Evolutionary conservation across 1,284 basidiomycete genomes (phyloP).

Genomic region (Leccinum pallidistipes): DNA sequence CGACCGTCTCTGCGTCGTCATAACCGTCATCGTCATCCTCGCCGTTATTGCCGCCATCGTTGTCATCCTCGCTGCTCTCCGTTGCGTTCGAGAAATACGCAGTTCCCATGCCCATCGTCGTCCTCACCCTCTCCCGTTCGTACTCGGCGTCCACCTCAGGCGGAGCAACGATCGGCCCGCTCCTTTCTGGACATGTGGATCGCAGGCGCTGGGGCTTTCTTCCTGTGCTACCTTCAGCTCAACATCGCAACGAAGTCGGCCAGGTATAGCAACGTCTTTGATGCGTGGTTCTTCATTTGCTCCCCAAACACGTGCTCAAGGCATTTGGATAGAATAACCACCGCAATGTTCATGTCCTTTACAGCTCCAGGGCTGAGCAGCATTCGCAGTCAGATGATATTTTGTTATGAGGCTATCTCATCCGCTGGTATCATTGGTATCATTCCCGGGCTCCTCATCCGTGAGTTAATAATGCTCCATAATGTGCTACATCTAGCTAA

Average conservation of each 20-base stretch:
- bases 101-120: constrained; percentile 33
- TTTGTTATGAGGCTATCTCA: constrained; percentile 87
- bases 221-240: constrained; percentile 70
- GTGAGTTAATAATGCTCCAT: constrained; percentile 44
- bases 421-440: constrained; percentile 82
- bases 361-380: constrained; percentile 76
- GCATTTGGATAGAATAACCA: constrained; percentile 60
- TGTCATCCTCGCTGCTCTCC: constrained; percentile 33
- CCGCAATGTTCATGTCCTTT: constrained; percentile 81
- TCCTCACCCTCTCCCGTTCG: constrained; percentile 27
- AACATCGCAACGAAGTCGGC: constrained; percentile 70
- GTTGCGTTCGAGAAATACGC: constrained; percentile 46
- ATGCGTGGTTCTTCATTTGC: constrained; percentile 46
- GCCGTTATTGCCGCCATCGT: background rate
- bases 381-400: constrained; percentile 68
- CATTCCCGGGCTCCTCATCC: constrained; percentile 79
- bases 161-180: constrained; percentile 55
- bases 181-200: constrained; percentile 84
- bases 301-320: constrained; percentile 16
- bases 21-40: constrained; percentile 7
- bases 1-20: constrained; percentile 62
- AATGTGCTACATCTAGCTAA: constrained; percentile 12
- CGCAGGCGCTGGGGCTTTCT: constrained; percentile 63
- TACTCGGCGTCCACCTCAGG: constrained; percentile 39
- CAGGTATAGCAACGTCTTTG: constrained; percentile 85